phyloP scores from a whole-genome alignment of 305 asterid genomes.

The Coffea humblotiana region DNA sequence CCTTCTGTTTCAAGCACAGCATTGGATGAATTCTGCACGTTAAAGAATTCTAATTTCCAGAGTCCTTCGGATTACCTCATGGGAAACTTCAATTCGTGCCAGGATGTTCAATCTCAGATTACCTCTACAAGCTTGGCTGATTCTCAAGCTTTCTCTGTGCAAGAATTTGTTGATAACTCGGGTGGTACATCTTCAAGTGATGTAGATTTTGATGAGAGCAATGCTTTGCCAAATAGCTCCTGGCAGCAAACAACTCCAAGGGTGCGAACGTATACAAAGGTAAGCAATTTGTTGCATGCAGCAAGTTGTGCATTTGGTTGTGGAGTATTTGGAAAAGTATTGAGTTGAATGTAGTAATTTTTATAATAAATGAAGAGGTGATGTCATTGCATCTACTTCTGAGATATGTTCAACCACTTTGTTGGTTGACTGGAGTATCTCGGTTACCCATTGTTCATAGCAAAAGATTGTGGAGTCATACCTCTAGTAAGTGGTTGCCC shows the following conservation, averaged over 20 bases:
- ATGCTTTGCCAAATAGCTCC: slow-evolving; percentile 58
- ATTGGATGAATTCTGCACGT: slow-evolving; percentile 59
- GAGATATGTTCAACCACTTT: background rate
- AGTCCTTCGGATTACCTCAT: slow-evolving; percentile 65
- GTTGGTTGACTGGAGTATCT: background rate
- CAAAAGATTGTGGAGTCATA: background rate
- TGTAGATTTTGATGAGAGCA: slow-evolving; percentile 66
- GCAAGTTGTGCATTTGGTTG: background rate
- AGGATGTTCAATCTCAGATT: slow-evolving; percentile 89
- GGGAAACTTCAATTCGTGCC: slow-evolving; percentile 65
- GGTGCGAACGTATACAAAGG: slow-evolving; percentile 93
- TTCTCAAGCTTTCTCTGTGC: slow-evolving; percentile 73
- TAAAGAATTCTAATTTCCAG: slow-evolving; percentile 59
- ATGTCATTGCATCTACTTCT: background rate
- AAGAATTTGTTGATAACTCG: slow-evolving; percentile 83
- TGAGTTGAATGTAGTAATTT: background rate
- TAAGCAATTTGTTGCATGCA: slow-evolving; percentile 14
- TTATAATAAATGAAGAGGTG: background rate
- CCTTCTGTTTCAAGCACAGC: slow-evolving; percentile 74
- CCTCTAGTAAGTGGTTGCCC: background rate
- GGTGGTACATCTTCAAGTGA: slow-evolving; percentile 90
- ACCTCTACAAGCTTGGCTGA: slow-evolving; percentile 81
- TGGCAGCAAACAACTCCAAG: slow-evolving; percentile 81
- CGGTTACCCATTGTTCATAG: background rate
- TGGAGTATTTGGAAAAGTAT: background rate